Evolutionary conservation across 2,329 filamentous ascomycete species (phyloP), one percentile per base, ranked within the genome.

Genomic region (Talaromyces sp.): DNA sequence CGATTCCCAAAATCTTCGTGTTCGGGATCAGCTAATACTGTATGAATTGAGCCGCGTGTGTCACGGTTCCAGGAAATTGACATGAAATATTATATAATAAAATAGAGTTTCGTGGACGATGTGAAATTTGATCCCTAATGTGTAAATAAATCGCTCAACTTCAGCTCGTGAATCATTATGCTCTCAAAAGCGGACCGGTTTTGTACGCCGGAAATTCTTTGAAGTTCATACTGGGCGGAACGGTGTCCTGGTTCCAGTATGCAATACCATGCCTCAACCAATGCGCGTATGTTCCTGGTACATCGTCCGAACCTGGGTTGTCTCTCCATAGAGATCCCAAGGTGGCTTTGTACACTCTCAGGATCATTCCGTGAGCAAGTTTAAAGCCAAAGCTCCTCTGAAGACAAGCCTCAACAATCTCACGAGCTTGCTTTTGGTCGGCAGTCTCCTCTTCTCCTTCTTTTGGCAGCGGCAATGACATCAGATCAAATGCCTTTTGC

Each of bases 251-350:
- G 43, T 64, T 74, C 78, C 79, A 83, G 68, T 80, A 71, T 9
- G 35, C 19, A 35, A 59, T 66, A 3, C 77, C 83, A 67, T 83
- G 70, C 21, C 83, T 74, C 56, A 85, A 64, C 82, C 81, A 85
- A 62, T 80, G 76, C 2, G 78, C 82, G 69, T 85, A 85, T 1
- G 82, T 85, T 4, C 80, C 78, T 0, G 75, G 73, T 1, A 80
- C 71, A 66, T 77, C 65, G 65, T 85, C 82, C 0, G 77, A 77
- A 1, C 80, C 82, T 2, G 71, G 68, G 64, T 84, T 64, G 35
- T 76, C 77, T 67, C 80, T 78, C 82, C 82, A 85, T 32, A 83
- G 64, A 27, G 81, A 81, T 0, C 82, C 81, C 11, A 86, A 69
- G 0, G 83, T 85, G 19, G 77, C 72, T 1, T 79, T 78, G 27